Base-by-base conservation (phyloP, 2,329 filamentous ascomycete genomes). In the Talaromyces piceae region DNA sequence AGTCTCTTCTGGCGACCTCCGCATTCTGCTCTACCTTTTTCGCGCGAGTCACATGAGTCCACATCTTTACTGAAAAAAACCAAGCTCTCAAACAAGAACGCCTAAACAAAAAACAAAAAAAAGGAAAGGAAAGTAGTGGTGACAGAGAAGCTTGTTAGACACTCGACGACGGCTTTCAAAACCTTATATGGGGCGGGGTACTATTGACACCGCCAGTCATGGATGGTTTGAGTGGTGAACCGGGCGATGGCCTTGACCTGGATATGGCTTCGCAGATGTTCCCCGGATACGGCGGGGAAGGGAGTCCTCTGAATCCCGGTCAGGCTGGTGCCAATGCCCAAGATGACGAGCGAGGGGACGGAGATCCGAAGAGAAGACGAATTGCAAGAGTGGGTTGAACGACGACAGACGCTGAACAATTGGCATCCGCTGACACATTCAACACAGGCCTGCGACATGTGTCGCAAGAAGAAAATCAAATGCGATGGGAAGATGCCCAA, bases 401-500 rank as follows among this genome's bases (percentile, higher is more conserved):
- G 79, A 74, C 82, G 64, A 43, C 12, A 27, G 20, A 37, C 16
- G 12, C 1, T 8, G 16, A 9, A 37, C 16, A 9, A 20, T 6
- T 9, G 22, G 8, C 12, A 22, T 23, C 6, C 18, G 18, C 28
- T 48, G 20, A 41, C 33, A 49, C 26, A 28, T 47, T 31, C 20
- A 31, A 23, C 57, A 43, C 61, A 91, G 87, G 90, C 90, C 47
- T 95, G 90, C 73, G 91, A 95, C 62, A 94, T 95, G 90, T 97
- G 91, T 67, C 81, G 91, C 61, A 95, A 95, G 74, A 86, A 86
- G 72, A 78, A 88, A 72, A 95, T 97, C 72, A 97, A 97, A 73
- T 97, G 91, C 71, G 93, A 97, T 66, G 91, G 93, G 59, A 95
- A 94, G 73, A 82, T 95, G 72, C 91, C 93, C 31, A 84, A 90